Base-by-base conservation (phyloP, 2,329 filamentous ascomycete genomes). In the Talaromyces marneffei region DNA sequence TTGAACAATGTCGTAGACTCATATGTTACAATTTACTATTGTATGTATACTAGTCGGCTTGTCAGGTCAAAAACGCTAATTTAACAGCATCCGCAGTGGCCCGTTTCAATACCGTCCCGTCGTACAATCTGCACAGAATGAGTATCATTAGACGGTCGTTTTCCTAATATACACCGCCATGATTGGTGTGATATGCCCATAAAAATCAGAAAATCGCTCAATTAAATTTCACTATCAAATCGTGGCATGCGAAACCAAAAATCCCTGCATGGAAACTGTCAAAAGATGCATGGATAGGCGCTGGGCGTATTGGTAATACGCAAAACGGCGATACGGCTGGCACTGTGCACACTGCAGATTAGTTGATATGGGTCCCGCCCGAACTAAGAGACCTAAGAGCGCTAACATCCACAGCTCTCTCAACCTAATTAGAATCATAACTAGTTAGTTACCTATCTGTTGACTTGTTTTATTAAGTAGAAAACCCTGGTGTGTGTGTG, bases 61-160 rank as follows among this genome's bases (percentile, higher is more conserved):
- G 57, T 52, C 42, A 52, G 25, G 20, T 14, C 23, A 39, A 25
- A 53, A 35, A 27, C 31, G 39, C 33, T 59, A 52, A 59, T 39
- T 59, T 25, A 52, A 59, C 33, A 8, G 57, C 42, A 52, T 59
- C 57, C 57, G 52, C 57, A 12, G 57, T 59, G 42, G 55, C 40
- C 55, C 18, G 18, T 20, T 37, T 50, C 27, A 58, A 46, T 35
- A 18, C 48, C 39, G 31, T 39, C 35, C 52, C 33, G 52, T 39
- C 8, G 33, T 25, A 55, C 48, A 23, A 33, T 20, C 3, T 8
- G 52, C 40, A 40, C 18, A 27, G 39, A 42, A 31, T 42, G 54
- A 3, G 16, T 40, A 39, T 40, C 20, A 29, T 27, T 27, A 52
- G 33, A n/a, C 20, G 33, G 48, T 25, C 10, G 35, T n/a, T 60